A percentile compares a stretch with the other conserved stretches of the same genome.
phyloP scores from a whole-genome alignment of 805 yeast species.

The Wickerhamiella brachini region DNA sequence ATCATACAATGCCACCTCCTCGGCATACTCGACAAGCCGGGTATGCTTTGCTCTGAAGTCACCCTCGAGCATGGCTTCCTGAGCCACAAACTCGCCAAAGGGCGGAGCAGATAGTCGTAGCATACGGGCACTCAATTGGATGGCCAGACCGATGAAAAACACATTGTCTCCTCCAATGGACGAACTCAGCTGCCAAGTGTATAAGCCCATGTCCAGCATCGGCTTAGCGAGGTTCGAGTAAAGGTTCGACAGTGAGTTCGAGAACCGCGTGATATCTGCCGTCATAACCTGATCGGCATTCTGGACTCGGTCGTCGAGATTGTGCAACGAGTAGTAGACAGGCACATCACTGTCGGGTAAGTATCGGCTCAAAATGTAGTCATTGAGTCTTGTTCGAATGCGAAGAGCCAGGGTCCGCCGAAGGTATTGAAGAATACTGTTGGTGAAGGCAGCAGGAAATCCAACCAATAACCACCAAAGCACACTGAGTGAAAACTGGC shows the following conservation, averaged over 20 bases:
- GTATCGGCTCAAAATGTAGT: constrained; percentile 51
- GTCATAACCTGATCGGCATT: constrained; percentile 80
- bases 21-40: constrained; percentile 61
- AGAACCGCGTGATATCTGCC: constrained; percentile 61
- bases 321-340: constrained; percentile 59
- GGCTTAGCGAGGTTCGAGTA: constrained; percentile 82
- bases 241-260: constrained; percentile 54
- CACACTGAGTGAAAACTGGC: constrained; percentile 46
- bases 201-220: constrained; percentile 57
- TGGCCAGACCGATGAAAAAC: constrained; percentile 62
- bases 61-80: constrained; percentile 70
- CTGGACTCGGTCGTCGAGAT: constrained; percentile 39
- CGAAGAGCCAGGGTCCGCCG: constrained; percentile 26
- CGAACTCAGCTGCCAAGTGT: constrained; percentile 59
- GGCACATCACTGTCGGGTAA: constrained; percentile 55
- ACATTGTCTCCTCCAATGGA: constrained; percentile 49
- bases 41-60: constrained; percentile 73
- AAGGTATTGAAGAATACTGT: constrained; percentile 42
- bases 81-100: constrained; percentile 65
- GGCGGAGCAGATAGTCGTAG: constrained; percentile 76
- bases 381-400: constrained; percentile 52
- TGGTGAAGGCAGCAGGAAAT: constrained; percentile 70
- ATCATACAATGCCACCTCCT: constrained; percentile 73
- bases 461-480: constrained; percentile 74
- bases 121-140: constrained; percentile 64